phyloP scores from a whole-genome alignment of 768 basidiomycete genomes.

The Lactifluus piperatus region DNA sequence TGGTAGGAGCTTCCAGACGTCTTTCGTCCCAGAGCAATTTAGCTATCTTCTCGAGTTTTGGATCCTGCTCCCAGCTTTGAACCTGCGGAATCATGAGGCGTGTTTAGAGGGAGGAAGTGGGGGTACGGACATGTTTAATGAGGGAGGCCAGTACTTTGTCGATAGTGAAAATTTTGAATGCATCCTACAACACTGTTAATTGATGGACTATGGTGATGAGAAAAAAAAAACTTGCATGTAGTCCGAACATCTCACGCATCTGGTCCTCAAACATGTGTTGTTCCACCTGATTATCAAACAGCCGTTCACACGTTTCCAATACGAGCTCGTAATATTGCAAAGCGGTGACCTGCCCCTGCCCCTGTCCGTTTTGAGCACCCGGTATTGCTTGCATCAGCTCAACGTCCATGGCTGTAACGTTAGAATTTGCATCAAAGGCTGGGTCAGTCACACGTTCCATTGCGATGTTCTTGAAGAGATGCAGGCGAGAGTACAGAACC shows the following conservation, averaged over 20 bases:
- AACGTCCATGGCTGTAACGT: constrained; percentile 33
- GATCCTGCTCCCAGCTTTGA: constrained; percentile 58
- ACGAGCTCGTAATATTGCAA: constrained; percentile 75
- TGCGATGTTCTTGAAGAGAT: constrained; percentile 68
- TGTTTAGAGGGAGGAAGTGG: neutral
- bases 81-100: constrained; percentile 30
- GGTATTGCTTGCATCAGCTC: constrained; percentile 26
- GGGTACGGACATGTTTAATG: constrained; percentile 71
- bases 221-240: constrained; percentile 41
- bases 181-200: constrained; percentile 36
- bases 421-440: constrained; percentile 22
- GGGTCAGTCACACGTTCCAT: constrained; percentile 34
- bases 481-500: constrained; percentile 76
- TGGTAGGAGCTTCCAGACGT: constrained; percentile 45
- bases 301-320: constrained; percentile 77
- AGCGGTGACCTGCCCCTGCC: constrained; percentile 32
- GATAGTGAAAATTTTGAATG: constrained; percentile 86
- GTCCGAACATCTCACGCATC: constrained; percentile 80
- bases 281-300: constrained; percentile 92
- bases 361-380: constrained; percentile 19
- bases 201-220: neutral
- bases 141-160: constrained; percentile 85
- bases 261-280: constrained; percentile 84
- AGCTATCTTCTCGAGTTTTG: constrained; percentile 63
- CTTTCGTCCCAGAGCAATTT: constrained; percentile 65